Conservation (phyloP, 192 early-diverging fungal genomes). For the Coemansia reversa region DNA sequence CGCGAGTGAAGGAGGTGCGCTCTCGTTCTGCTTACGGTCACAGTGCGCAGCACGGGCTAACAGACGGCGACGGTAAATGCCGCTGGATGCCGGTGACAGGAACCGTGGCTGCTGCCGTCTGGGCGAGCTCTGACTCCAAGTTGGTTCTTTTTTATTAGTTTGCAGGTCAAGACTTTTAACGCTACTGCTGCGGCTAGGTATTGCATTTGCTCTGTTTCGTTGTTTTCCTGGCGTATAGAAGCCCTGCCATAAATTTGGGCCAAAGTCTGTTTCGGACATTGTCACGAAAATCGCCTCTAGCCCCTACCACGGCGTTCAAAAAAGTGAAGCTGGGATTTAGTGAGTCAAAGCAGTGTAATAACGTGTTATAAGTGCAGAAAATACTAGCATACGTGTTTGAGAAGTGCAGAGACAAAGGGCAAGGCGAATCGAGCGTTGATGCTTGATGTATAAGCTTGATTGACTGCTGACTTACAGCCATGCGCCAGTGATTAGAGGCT, state of each 20-base stretch:
- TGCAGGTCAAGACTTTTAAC: background rate
- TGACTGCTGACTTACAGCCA: too few relatives aligned
- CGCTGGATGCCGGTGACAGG: constrained; percentile 15
- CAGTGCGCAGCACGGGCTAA: constrained; percentile 11
- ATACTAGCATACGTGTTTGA: too few relatives aligned
- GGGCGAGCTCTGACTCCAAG: background rate
- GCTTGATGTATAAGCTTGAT: too few relatives aligned
- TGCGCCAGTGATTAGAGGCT: too few relatives aligned
- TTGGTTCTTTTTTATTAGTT: background rate
- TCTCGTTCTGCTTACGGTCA: background rate
- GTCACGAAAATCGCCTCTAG: background rate
- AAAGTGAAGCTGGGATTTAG: background rate
- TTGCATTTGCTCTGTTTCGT: constrained; percentile 12
- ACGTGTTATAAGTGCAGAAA: too few relatives aligned
- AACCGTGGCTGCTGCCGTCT: constrained; percentile 10
- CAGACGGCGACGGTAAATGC: constrained; percentile 28
- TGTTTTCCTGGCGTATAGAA: background rate
- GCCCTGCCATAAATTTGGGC: background rate
- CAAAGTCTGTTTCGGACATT: constrained; percentile 3
- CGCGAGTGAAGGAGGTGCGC: constrained; percentile 7
- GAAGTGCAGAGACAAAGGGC: too few relatives aligned
- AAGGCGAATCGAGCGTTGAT: too few relatives aligned
- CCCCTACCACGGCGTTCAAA: background rate
- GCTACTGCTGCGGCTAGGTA: constrained; percentile 11
- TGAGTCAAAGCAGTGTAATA: too few relatives aligned